Evolutionary conservation across 768 basidiomycete species (phyloP), one percentile per base, ranked within the genome.

Genomic region (Lactarius evosmus): DNA sequence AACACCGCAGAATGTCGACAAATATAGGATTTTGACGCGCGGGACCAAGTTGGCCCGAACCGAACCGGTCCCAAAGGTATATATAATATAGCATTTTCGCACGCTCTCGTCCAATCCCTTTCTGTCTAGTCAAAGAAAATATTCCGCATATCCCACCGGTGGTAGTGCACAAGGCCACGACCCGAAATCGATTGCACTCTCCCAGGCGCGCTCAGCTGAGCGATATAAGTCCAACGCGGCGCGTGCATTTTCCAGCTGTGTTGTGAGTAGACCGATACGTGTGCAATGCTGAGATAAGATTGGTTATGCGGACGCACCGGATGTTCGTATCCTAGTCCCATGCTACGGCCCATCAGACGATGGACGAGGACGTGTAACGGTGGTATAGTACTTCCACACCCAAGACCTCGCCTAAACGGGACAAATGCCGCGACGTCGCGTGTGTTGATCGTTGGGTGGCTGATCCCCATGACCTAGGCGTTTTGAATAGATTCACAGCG

Each of bases 351-450:
- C 78, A 84, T 78, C 70, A 83, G 78, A 22, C 74, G 67, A 33
- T 77, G 71, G 50, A 82, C 77, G 32, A 85, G 78, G 5, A 72
- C 75, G 36, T 70, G 61, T 41, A 85, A 73, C 17, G 76, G 74
- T 25, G 82, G 67, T 16, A 76, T 69, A 12, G 55, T 52, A 29
- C 54, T 56, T 51, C 67, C 69, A n/a, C 71, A 68, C 56, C 73
- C 61, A 70, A 77, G 73, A 41, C 74, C 77, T 65, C 77, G 78
- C 17, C 80, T 77, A 52, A 85, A 74, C 11, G 84, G 82, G 44
- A 78, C 73, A 72, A 80, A 85, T 27, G 82, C 72, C 4, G 82
- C 83, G 14, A 82, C 75, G 64, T 85, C 84, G n/a, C 84, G 78
- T 2, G 83, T 85, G 64, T 80, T 69, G 46, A 83, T 72, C 9